phyloP scores from a whole-genome alignment of 176 grass and related monocot species.

The Carex pumila region DNA sequence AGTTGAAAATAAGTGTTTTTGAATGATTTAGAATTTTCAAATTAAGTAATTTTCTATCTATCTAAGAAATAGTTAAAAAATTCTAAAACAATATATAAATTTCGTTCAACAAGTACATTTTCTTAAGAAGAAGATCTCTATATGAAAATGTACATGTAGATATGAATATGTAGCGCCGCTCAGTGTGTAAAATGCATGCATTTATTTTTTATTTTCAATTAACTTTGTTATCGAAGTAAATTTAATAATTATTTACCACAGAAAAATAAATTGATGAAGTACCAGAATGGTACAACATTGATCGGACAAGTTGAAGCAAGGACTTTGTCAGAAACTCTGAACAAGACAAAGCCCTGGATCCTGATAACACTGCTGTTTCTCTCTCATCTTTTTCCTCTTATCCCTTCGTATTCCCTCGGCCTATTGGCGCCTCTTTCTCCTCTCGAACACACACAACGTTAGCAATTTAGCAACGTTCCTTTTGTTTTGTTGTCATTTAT shows the following conservation, averaged over 20 bases:
- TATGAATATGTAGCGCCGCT: too few species aligned
- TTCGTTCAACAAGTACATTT: too few species aligned
- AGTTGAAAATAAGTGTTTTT: too few species aligned
- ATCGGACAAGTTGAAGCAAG: not conserved
- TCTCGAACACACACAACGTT: not conserved
- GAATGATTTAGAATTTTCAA: too few species aligned
- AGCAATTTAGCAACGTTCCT: not conserved
- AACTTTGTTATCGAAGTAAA: not conserved
- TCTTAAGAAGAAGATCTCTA: too few species aligned
- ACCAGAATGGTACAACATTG: constrained; percentile 16
- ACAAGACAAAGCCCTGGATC: not conserved
- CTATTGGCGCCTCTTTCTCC: not conserved
- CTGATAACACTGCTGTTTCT: not conserved
- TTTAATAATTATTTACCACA: not conserved
- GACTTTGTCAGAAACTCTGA: not conserved
- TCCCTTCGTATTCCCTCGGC: not conserved
- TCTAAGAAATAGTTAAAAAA: too few species aligned
- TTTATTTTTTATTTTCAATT: not conserved
- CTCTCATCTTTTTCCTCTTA: not conserved
- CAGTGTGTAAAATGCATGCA: too few species aligned
- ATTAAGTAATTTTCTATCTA: too few species aligned
- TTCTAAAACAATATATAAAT: too few species aligned
- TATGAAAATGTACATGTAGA: too few species aligned
- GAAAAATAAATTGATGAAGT: not conserved
- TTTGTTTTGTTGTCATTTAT: constrained; percentile 7